Evolutionary conservation across 2,329 filamentous ascomycete species (phyloP).

Genomic region (Exophiala calicioides): DNA sequence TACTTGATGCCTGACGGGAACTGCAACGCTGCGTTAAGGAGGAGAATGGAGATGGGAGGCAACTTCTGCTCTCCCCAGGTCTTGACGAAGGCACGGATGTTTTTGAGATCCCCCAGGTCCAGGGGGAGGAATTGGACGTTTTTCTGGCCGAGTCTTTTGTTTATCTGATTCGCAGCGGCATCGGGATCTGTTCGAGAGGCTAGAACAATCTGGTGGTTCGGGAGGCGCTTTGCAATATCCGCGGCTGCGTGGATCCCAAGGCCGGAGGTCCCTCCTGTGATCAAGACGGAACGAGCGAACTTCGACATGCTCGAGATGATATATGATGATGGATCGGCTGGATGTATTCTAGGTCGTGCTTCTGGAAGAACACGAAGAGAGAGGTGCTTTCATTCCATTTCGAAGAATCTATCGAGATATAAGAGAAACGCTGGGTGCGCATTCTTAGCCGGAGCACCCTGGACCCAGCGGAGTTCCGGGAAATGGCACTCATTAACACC

Average conservation of each 20-base stretch:
- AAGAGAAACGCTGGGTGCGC: too few species aligned
- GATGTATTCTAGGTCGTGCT: too few species aligned
- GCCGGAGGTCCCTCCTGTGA: constrained; percentile 51
- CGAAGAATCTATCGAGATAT: too few species aligned
- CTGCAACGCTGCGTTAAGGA: constrained; percentile 54
- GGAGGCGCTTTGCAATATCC: constrained; percentile 43
- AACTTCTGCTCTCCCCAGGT: constrained; percentile 38
- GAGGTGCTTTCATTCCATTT: too few species aligned
- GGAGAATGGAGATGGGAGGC: constrained; percentile 47
- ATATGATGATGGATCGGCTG: background rate
- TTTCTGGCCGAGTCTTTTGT: constrained; percentile 41
- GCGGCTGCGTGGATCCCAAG: constrained; percentile 48
- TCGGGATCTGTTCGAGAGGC: constrained; percentile 47
- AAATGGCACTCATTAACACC: too few species aligned
- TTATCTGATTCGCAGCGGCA: constrained; percentile 47
- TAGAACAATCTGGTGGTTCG: constrained; percentile 46
- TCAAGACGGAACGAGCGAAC: constrained; percentile 34
- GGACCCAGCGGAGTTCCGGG: too few species aligned
- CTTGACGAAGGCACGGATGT: constrained; percentile 46
- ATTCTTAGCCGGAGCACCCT: too few species aligned
- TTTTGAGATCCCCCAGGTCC: constrained; percentile 45
- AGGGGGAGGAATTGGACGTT: constrained; percentile 48
- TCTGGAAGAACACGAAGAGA: too few species aligned
- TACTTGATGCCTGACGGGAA: constrained; percentile 40
- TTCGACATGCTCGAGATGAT: constrained; percentile 21